Evolutionary conservation across 306 rosid species (phyloP), one percentile per base, ranked within the genome.

Genomic region (Dryas alaskensis): DNA sequence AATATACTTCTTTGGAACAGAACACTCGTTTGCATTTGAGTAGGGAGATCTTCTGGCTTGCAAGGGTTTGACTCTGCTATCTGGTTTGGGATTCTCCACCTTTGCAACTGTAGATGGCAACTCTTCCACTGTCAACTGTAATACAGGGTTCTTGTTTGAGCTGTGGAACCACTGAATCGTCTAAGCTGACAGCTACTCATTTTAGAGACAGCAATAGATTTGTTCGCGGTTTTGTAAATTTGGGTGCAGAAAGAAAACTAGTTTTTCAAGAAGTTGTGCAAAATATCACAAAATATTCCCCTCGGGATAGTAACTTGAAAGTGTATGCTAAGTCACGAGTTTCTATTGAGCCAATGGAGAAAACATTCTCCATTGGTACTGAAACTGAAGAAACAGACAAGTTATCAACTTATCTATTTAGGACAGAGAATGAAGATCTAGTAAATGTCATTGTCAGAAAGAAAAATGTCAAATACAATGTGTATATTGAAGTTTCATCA

Each of bases 371-470:
- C n/a, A 14, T 62, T 17, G 63, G 80, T 47, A 80, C 66, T 60
- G 69, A 79, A 75, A 73, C 65, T 54, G 80, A 83, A 81, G 85
- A 79, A 25, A 67, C 63, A 9, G 73, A 61, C 16, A 86, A 72
- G 82, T 81, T 81, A 39, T 82, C 81, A 77, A 65, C 81, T 50
- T 94, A 83, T 81, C 69, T 87, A 76, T 94, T 91, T 54, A 86
- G 98, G 82, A 89, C 97, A 31, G 96, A 91, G 73, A 76, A 49
- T 52, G 90, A 86, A 12, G 93, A 87, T 70, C 78, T 73, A 84
- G 92, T 94, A 13, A 85, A 75, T 63, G 96, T 87, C 72, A 78
- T 72, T 80, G 97, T 94, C 39, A 67, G 82, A 65, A 88, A 88
- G 83, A 80, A 71, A 43, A 77, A 69, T 14, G 83, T 59, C 63